phyloP scores from a whole-genome alignment of 768 basidiomycete species.

The Boletus insuetus region DNA sequence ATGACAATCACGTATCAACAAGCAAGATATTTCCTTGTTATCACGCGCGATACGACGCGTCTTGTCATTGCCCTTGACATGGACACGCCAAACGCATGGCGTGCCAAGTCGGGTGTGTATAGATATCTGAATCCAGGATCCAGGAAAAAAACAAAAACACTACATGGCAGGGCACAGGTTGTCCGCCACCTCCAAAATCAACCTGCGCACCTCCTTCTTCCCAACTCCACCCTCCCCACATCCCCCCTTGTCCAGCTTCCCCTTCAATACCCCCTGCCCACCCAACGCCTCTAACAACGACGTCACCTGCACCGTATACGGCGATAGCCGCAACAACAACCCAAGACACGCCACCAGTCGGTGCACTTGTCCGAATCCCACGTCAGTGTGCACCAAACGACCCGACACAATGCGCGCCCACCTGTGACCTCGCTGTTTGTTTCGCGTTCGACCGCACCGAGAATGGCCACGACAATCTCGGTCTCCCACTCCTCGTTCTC shows the following conservation, averaged over 20 bases:
- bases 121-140: no score
- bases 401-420: conserved; percentile 36
- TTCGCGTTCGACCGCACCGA: conserved; percentile 76
- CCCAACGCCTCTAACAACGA: conserved; percentile 72
- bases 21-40: no score
- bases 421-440: conserved; percentile 76
- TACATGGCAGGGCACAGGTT: conserved; percentile 31
- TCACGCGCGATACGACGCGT: no score
- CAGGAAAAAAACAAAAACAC: no score
- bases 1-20: no score
- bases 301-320: conserved; percentile 55
- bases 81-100: no score
- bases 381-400: background rate
- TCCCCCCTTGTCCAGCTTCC: conserved; percentile 56
- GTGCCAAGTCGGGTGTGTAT: no score
- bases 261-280: conserved; percentile 49
- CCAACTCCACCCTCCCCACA: conserved; percentile 48
- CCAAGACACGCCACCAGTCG: conserved; percentile 79
- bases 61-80: no score
- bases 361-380: conserved; percentile 53
- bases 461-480: conserved; percentile 78
- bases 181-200: conserved; percentile 63
- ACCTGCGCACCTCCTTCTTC: conserved; percentile 64
- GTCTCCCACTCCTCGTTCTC: conserved; percentile 83
- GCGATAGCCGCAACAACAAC: conserved; percentile 72